phyloP scores from a whole-genome alignment of 1,139 yeast species.

The Yamadazyma blattariae region DNA sequence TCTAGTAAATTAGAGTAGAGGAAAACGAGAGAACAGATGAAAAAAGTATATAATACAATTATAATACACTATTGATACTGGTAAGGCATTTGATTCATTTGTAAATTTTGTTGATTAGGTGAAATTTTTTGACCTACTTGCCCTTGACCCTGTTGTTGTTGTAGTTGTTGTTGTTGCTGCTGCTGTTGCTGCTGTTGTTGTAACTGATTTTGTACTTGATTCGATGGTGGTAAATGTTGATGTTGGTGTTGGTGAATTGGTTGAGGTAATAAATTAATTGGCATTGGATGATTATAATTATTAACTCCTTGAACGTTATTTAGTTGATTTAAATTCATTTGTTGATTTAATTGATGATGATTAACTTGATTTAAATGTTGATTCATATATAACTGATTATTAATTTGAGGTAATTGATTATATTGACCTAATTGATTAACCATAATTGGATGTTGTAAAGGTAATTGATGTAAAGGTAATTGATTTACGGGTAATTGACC shows the following conservation, averaged over 20 bases:
- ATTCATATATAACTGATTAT: constrained; percentile 7
- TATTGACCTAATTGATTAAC: constrained; percentile 7
- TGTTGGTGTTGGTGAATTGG: constrained; percentile 7
- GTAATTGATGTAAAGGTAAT: constrained; percentile 8
- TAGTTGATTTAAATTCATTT: constrained; percentile 1
- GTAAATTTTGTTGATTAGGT: constrained; percentile 7
- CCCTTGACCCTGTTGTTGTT: too few relatives aligned
- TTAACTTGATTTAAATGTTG: not conserved
- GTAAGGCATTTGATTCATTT: constrained; percentile 6
- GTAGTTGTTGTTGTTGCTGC: too few relatives aligned
- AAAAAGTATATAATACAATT: not conserved
- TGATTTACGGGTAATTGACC: constrained; percentile 2
- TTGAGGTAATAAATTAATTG: constrained; percentile 8
- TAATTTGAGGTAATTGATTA: constrained; percentile 5
- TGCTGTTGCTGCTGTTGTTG: too few relatives aligned
- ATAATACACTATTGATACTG: constrained; percentile 6
- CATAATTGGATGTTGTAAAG: constrained; percentile 8
- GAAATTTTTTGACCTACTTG: constrained; percentile 2
- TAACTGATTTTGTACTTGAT: constrained; percentile 4
- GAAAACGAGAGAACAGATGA: too few relatives aligned
- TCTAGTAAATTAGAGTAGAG: too few relatives aligned
- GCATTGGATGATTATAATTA: constrained; percentile 1
- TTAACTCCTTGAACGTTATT: too few relatives aligned
- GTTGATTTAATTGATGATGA: not conserved
- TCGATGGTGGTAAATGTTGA: too few relatives aligned